A percentile compares a stretch with the other conserved stretches of the same genome.
Evolutionary conservation across 352 stramenopile species (phyloP).

Genomic region (Aphanomyces stellatus): DNA sequence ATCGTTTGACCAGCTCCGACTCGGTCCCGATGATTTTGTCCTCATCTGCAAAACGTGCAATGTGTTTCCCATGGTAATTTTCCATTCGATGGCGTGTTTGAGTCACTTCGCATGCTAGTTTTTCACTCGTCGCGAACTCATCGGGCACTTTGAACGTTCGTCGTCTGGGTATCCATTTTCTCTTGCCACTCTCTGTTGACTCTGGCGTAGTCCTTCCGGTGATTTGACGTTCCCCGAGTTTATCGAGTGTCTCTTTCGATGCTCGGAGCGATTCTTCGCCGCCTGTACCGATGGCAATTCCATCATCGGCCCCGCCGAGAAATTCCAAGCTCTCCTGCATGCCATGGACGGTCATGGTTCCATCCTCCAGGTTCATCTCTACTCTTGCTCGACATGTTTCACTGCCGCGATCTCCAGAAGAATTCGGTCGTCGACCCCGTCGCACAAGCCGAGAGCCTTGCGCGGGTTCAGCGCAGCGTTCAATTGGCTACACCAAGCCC

Average conservation of each 20-base stretch:
- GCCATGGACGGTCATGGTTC: slow-evolving; percentile 13
- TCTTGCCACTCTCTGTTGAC: too few relatives aligned
- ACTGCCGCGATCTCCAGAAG: background rate
- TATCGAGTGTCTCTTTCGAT: slow-evolving; percentile 20
- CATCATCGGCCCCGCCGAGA: background rate
- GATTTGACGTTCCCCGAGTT: slow-evolving; percentile 11
- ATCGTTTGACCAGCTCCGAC: background rate
- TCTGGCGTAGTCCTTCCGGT: background rate
- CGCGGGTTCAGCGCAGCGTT: background rate
- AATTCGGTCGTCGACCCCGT: background rate
- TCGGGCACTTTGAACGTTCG: background rate
- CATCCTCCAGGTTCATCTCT: background rate
- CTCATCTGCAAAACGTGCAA: background rate
- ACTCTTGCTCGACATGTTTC: too few relatives aligned
- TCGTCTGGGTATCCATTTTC: background rate
- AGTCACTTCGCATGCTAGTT: background rate
- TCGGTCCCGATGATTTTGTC: background rate
- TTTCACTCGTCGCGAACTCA: slow-evolving; percentile 9
- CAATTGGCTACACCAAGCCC: background rate
- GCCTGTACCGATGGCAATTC: background rate
- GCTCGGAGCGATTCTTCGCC: slow-evolving; percentile 2
- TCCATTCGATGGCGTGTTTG: background rate
- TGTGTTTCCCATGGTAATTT: slow-evolving; percentile 16
- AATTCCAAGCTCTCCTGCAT: slow-evolving; percentile 11
- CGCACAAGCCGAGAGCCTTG: background rate